Evolutionary conservation across 257 asterid species (phyloP).

Genomic region (Solanum rostratum): DNA sequence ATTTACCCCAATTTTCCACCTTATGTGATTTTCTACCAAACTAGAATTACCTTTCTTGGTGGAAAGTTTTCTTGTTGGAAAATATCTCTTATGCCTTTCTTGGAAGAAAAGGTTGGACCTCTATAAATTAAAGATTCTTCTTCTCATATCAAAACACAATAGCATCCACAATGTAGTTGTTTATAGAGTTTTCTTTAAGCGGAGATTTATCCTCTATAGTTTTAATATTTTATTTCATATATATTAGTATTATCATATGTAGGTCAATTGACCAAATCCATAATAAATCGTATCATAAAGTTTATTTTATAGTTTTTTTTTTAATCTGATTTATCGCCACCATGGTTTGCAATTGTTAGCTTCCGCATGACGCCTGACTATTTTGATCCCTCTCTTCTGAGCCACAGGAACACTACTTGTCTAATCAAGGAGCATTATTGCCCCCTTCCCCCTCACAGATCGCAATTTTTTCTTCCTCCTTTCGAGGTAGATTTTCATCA

Average conservation of each 20-base stretch:
- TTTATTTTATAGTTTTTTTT: too few relatives aligned
- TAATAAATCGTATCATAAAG: too few relatives aligned
- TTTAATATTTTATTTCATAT: too few relatives aligned
- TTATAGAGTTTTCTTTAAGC: too few relatives aligned
- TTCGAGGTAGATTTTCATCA: not conserved
- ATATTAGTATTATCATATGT: too few relatives aligned
- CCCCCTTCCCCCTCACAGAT: not conserved
- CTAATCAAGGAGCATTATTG: not conserved
- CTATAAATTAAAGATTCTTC: not conserved
- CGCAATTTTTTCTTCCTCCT: not conserved
- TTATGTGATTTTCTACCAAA: not conserved
- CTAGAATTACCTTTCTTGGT: not conserved
- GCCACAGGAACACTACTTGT: not conserved
- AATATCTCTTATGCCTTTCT: not conserved
- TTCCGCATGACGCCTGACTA: too few relatives aligned
- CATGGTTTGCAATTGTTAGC: too few relatives aligned
- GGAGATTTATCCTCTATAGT: too few relatives aligned
- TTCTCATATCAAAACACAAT: too few relatives aligned
- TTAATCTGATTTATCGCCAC: too few relatives aligned
- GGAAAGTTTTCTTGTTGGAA: not conserved
- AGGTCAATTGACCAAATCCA: too few relatives aligned
- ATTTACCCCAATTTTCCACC: not conserved
- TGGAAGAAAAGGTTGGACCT: not conserved
- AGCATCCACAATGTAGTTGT: too few relatives aligned
- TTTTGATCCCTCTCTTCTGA: not conserved